A percentile compares a stretch with the other conserved stretches of the same genome.
Evolutionary conservation across 139 green algal species (phyloP).

Genomic region (Chlamydomonas urium): DNA sequence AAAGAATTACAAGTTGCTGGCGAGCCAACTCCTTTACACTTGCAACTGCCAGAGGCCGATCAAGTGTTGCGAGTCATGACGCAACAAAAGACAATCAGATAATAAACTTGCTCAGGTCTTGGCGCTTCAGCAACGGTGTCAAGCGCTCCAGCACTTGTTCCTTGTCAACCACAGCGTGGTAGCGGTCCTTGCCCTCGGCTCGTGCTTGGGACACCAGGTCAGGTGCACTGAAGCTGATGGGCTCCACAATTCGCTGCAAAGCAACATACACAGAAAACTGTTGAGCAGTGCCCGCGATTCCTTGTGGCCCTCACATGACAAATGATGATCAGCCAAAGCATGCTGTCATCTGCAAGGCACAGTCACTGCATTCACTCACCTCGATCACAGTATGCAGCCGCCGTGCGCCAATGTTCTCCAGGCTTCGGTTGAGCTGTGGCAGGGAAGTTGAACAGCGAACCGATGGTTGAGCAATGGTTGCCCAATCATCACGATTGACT

Average conservation of each 20-base stretch:
- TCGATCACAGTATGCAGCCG: constrained; percentile 93
- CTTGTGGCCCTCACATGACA: no score
- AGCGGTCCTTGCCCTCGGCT: constrained; percentile 13
- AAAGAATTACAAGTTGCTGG: no score
- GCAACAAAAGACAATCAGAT: no score
- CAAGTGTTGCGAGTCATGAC: no score
- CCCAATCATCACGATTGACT: not conserved
- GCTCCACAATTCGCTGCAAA: constrained; percentile 85
- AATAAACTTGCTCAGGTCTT: constrained; percentile 10
- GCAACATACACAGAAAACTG: no score
- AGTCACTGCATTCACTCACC: no score
- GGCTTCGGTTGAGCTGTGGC: constrained; percentile 13
- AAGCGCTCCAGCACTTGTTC: constrained; percentile 10
- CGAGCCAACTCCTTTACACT: no score
- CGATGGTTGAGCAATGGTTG: not conserved
- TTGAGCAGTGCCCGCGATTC: no score
- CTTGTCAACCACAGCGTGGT: constrained; percentile 6
- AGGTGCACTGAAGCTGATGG: constrained; percentile 87
- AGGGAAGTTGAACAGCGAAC: not conserved
- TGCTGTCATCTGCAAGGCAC: no score
- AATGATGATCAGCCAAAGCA: no score
- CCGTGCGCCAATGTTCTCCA: constrained; percentile 64
- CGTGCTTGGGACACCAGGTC: constrained; percentile 48
- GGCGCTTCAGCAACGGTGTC: constrained; percentile 12
- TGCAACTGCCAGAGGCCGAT: no score